phyloP scores from a whole-genome alignment of 2,329 filamentous ascomycete genomes.

The Neonectria punicea region DNA sequence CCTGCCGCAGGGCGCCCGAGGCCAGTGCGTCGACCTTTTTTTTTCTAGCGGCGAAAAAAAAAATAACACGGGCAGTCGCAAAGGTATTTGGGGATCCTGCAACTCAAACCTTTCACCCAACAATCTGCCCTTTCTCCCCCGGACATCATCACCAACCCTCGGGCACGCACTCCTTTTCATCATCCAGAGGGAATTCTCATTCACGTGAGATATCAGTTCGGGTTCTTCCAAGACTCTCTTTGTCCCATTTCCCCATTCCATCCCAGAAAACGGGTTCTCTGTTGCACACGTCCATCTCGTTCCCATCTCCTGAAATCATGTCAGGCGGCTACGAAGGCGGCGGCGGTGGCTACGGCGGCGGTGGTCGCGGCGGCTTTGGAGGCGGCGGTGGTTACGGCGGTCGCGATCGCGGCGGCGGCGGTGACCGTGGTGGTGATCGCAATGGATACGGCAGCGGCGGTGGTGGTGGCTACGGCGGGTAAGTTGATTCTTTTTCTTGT shows the following conservation, averaged over 20 bases:
- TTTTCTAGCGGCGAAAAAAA: constrained; percentile 44
- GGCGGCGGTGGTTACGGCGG: constrained; percentile 42
- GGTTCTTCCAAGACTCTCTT: constrained; percentile 36
- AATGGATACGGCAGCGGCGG: constrained; percentile 54
- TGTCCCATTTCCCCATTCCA: constrained; percentile 19
- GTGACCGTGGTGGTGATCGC: constrained; percentile 59
- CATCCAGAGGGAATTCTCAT: constrained; percentile 37
- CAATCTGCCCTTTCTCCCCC: constrained; percentile 35
- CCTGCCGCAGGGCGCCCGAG: constrained; percentile 36
- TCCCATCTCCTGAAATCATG: constrained; percentile 49
- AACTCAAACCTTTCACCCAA: constrained; percentile 43
- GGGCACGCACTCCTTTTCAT: constrained; percentile 45
- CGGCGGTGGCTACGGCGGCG: constrained; percentile 36
- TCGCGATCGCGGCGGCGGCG: constrained; percentile 45
- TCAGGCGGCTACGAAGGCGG: constrained; percentile 53
- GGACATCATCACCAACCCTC: constrained; percentile 42
- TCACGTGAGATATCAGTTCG: constrained; percentile 31
- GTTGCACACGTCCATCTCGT: constrained; percentile 27
- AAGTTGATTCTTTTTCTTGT: constrained; percentile 41
- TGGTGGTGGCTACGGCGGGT: constrained; percentile 50
- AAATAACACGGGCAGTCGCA: constrained; percentile 38
- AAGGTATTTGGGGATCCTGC: constrained; percentile 27
- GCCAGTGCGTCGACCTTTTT: constrained; percentile 37
- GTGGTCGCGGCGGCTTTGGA: constrained; percentile 37
- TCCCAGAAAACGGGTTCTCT: constrained; percentile 27